Percentiles rank a stretch among this genome's conserved stretches.
Evolutionary conservation across 2,329 filamentous ascomycete genomes (phyloP).

Genomic region (Grosmannia clavigera): DNA sequence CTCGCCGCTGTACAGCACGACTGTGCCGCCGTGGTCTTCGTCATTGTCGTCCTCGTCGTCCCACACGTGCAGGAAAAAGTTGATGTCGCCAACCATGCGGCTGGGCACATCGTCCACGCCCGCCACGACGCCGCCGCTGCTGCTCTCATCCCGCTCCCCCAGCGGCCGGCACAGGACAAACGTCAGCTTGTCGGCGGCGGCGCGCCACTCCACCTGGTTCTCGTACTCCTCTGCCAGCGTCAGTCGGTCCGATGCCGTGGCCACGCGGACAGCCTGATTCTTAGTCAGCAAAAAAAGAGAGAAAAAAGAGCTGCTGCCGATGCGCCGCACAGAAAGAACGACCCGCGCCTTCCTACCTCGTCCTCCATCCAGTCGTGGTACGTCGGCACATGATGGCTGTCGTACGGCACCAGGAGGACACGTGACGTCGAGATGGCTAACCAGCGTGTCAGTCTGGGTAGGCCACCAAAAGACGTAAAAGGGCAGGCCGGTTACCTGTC

Average conservation of each 20-base stretch:
- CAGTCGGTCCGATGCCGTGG: constrained; percentile 79
- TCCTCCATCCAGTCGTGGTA: constrained; percentile 94
- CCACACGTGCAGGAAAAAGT: constrained; percentile 60
- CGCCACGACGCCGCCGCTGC: not conserved
- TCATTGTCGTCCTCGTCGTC: constrained; percentile 38
- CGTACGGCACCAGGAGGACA: constrained; percentile 74
- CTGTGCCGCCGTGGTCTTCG: constrained; percentile 28
- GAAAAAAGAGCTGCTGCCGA: not conserved
- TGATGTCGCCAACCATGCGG: constrained; percentile 62
- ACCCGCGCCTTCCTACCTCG: constrained; percentile 33
- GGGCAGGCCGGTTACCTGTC: constrained; percentile 21
- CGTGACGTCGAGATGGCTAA: constrained; percentile 54
- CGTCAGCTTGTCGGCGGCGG: constrained; percentile 74
- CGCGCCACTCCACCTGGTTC: constrained; percentile 83
- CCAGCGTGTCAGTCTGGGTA: not conserved
- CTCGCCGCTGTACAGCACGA: constrained; percentile 47
- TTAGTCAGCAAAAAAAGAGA: not conserved
- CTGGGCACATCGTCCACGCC: constrained; percentile 39
- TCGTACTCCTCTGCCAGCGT: constrained; percentile 70
- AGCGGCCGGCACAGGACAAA: constrained; percentile 65
- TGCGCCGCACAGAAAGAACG: not conserved
- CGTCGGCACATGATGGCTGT: constrained; percentile 62
- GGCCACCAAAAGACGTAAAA: not conserved
- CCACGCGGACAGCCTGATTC: constrained; percentile 57
- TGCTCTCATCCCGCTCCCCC: not conserved